phyloP scores from a whole-genome alignment of 1,139 yeast genomes.

The Suhomyces bokatorum region DNA sequence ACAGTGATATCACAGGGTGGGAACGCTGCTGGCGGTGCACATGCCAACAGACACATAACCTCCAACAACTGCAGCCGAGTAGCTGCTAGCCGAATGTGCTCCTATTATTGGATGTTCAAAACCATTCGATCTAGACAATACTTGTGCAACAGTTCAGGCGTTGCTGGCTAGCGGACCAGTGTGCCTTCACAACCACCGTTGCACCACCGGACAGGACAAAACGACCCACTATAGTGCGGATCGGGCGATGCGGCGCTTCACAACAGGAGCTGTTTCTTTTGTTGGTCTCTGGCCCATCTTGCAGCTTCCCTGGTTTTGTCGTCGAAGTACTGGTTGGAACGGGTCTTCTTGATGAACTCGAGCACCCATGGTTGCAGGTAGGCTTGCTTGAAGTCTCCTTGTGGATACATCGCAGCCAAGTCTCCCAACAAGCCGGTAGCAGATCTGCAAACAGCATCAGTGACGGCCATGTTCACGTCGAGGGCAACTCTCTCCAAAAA shows the following conservation, averaged over 20 bases:
- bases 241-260: not conserved
- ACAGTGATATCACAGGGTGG: conserved; percentile 6
- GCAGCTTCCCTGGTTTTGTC: conserved; percentile 82
- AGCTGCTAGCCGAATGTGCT: not conserved
- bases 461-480: conserved; percentile 59
- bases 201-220: too few species aligned
- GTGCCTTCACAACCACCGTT: not conserved
- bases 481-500: conserved; percentile 61
- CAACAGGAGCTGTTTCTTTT: conserved; percentile 49
- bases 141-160: not conserved
- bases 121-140: too few species aligned
- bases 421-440: conserved; percentile 92
- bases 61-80: not conserved
- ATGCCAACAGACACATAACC: not conserved
- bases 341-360: conserved; percentile 72
- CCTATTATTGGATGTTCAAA: too few species aligned
- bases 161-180: not conserved
- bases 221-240: too few species aligned
- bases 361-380: conserved; percentile 77
- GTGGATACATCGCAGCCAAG: conserved; percentile 81
- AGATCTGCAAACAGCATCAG: conserved; percentile 70
- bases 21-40: not conserved
- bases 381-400: conserved; percentile 65
- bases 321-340: conserved; percentile 60
- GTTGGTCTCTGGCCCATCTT: conserved; percentile 94